Evolutionary conservation across 1,284 basidiomycete species (phyloP).

Genomic region (Marasmius fiardii): DNA sequence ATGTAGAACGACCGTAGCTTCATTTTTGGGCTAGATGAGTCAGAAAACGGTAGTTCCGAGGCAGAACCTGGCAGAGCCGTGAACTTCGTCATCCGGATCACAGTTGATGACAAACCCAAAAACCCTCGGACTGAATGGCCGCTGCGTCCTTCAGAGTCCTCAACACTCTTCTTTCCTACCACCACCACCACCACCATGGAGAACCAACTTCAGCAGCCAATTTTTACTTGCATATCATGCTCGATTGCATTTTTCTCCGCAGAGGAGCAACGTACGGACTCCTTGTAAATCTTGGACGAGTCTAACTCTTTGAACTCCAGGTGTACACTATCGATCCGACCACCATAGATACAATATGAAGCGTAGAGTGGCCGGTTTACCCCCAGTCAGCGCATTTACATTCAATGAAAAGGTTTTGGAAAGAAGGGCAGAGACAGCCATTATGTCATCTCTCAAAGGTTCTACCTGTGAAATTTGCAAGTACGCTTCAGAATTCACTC

Average conservation of each 20-base stretch:
- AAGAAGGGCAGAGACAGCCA: constrained; percentile 68
- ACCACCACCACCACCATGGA: constrained; percentile 17
- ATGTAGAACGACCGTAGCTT: not conserved
- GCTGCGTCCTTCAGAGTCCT: not conserved
- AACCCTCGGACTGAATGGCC: not conserved
- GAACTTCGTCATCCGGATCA: not conserved
- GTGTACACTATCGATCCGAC: constrained; percentile 91
- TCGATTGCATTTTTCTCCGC: constrained; percentile 85
- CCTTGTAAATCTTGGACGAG: constrained; percentile 3
- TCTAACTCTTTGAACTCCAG: constrained; percentile 30
- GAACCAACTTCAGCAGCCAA: constrained; percentile 21
- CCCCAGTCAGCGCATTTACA: constrained; percentile 75
- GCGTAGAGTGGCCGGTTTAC: constrained; percentile 87
- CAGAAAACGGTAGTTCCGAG: not conserved
- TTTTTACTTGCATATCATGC: constrained; percentile 93
- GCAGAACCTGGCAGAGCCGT: not conserved
- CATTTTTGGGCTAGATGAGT: not conserved
- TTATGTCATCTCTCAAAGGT: constrained; percentile 62
- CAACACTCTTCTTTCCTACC: not conserved
- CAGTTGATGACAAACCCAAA: not conserved
- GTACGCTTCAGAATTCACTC: constrained; percentile 42
- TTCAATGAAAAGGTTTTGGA: constrained; percentile 95
- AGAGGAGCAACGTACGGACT: constrained; percentile 75
- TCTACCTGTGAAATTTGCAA: constrained; percentile 80
- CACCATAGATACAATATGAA: constrained; percentile 99